Conservation (phyloP, 148 eudicot genomes). For the Mesembryanthemum crystallinum region DNA sequence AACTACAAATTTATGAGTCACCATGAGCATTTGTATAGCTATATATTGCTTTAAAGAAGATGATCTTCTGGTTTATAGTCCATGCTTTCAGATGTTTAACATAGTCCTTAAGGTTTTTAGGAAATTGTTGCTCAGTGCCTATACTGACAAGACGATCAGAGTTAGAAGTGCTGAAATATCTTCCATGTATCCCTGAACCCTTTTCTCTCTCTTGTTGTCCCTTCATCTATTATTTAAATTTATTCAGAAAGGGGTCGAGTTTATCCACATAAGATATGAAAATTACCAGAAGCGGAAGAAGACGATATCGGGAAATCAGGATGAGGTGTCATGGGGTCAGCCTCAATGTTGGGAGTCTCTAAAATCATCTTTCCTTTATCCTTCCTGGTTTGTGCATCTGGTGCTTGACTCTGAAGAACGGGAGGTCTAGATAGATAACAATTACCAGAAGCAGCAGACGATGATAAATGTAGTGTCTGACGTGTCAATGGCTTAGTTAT, state of each 20-base stretch:
- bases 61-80: too few species aligned
- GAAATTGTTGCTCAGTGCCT: not conserved
- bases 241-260: not conserved
- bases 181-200: not conserved
- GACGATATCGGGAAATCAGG: not conserved
- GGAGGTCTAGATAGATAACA: not conserved
- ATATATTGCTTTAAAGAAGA: not conserved
- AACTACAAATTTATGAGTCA: too few species aligned
- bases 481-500: not conserved
- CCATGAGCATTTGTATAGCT: too few species aligned
- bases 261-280: not conserved
- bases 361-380: constrained; percentile 1
- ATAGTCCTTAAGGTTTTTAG: not conserved
- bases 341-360: not conserved
- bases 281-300: not conserved
- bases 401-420: not conserved
- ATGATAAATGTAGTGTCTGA: not conserved
- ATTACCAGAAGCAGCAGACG: constrained; percentile 5
- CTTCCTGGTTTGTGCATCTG: not conserved
- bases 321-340: not conserved
- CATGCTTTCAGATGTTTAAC: not conserved
- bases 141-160: not conserved
- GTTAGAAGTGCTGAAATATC: not conserved
- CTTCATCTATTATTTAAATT: too few species aligned
- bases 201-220: not conserved